Evolutionary conservation across 192 early-diverging fungal species (phyloP).

Genomic region (Backusella parvicylindrica): DNA sequence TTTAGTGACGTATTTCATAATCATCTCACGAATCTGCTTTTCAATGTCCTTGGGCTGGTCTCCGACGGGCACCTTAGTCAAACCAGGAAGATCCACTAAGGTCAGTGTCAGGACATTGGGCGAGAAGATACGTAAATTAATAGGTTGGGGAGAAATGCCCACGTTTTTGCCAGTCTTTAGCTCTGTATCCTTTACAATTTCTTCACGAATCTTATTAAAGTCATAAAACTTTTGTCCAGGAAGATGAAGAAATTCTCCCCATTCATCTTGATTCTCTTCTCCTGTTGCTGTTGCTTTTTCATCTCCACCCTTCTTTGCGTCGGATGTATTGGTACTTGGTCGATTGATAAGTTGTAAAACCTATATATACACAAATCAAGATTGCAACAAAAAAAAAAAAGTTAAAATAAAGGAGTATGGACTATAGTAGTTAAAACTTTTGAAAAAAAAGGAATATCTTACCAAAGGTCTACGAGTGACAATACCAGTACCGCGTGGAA

Average conservation of each 20-base stretch:
- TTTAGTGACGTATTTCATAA: conserved; percentile 96
- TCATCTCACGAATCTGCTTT: conserved; percentile 97
- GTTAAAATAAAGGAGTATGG: neutral
- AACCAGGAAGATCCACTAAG: conserved; percentile 96
- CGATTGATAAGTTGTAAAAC: conserved; percentile 95
- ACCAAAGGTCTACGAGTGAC: conserved; percentile 96
- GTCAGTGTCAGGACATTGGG: conserved; percentile 99
- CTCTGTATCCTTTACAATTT: conserved; percentile 93
- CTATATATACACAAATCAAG: too few relatives aligned
- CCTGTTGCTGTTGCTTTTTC: conserved; percentile 11
- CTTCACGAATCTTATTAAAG: conserved; percentile 97
- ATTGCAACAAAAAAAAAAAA: neutral
- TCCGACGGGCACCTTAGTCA: conserved; percentile 98
- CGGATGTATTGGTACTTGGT: conserved; percentile 37
- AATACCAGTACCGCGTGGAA: conserved; percentile 96
- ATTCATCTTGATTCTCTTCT: conserved; percentile 83
- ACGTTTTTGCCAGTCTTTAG: conserved; percentile 77
- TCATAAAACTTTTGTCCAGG: conserved; percentile 95
- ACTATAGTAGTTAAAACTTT: neutral
- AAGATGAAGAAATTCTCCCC: conserved; percentile 99
- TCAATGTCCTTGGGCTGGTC: conserved; percentile 99
- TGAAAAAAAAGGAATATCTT: conserved; percentile 11
- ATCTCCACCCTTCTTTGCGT: neutral
- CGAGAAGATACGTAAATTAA: conserved; percentile 97
- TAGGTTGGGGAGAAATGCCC: conserved; percentile 91